A percentile compares a stretch with the other conserved stretches of the same genome.
These are phyloP conservation scores for Taiwanofungus camphoratus DNA, from an alignment of 1,284 basidiomycete species.

Conservation along the genomic window DNA sequence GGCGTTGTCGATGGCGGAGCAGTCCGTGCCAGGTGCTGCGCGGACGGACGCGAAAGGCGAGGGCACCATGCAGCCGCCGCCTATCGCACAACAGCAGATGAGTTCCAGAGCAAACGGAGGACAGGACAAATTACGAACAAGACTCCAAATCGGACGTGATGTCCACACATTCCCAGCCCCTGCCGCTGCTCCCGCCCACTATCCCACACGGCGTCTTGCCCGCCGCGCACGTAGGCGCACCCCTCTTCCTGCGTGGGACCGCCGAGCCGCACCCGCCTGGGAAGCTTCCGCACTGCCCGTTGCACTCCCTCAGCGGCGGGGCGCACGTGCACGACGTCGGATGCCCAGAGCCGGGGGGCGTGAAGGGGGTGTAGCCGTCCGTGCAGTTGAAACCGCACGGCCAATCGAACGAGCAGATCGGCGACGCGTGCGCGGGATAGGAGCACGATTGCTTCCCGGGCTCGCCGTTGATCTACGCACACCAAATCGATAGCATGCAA, in stretches of 20 bases:
- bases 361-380: conserved; percentile 16
- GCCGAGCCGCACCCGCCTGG: conserved; percentile 17
- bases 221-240: conserved; percentile 6
- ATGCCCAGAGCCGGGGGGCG: conserved; percentile 6
- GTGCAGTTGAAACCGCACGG: conserved; percentile 16
- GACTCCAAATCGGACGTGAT: conserved; percentile 23
- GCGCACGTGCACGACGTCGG: conserved; percentile 13
- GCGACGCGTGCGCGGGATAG: conserved; percentile 14
- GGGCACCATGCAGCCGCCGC: conserved; percentile 27
- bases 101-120: neutral
- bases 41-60: conserved; percentile 12
- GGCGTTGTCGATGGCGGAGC: conserved; percentile 27
- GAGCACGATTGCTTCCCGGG: conserved; percentile 11
- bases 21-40: conserved; percentile 22
- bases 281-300: conserved; percentile 15
- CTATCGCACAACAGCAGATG: conserved; percentile 11
- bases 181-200: conserved; percentile 8
- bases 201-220: conserved; percentile 21
- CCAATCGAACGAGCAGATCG: conserved; percentile 7
- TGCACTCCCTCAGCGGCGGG: conserved; percentile 14
- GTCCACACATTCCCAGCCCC: conserved; percentile 29
- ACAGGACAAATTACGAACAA: conserved; percentile 21
- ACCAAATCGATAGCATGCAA: neutral
- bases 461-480: conserved; percentile 14
- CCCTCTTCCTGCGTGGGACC: conserved; percentile 6